phyloP scores from a whole-genome alignment of 2,329 filamentous ascomycete genomes.

The Pochonia chlamydosporia region DNA sequence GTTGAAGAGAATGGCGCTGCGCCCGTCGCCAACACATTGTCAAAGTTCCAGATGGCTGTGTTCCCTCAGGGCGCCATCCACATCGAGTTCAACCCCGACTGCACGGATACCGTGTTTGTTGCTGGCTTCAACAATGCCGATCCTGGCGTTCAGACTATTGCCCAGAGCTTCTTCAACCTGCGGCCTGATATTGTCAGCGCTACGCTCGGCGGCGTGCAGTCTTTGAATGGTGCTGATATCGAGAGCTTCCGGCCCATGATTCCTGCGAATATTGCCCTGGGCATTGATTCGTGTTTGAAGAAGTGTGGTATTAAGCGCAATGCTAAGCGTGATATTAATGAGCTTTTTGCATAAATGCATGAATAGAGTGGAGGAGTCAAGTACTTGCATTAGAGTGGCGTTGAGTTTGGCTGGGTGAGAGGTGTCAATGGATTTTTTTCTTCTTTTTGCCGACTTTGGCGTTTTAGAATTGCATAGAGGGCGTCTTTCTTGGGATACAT shows the following conservation, averaged over 20 bases:
- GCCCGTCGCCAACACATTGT: slow-evolving; percentile 31
- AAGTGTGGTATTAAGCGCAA: slow-evolving; percentile 39
- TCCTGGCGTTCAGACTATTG: slow-evolving; percentile 38
- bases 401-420: too few species aligned
- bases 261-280: slow-evolving; percentile 43
- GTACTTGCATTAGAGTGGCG: too few species aligned
- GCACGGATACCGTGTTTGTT: slow-evolving; percentile 40
- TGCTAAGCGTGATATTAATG: slow-evolving; percentile 22
- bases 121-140: slow-evolving; percentile 41
- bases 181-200: slow-evolving; percentile 30
- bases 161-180: slow-evolving; percentile 41
- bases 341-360: slow-evolving; percentile 10
- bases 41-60: slow-evolving; percentile 37
- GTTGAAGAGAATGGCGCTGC: slow-evolving; percentile 35
- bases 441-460: too few species aligned
- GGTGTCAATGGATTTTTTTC: too few species aligned
- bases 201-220: slow-evolving; percentile 30
- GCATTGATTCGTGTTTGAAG: slow-evolving; percentile 44
- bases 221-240: slow-evolving; percentile 33
- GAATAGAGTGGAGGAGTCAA: too few species aligned
- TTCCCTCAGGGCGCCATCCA: slow-evolving; percentile 46
- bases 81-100: slow-evolving; percentile 46
- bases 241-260: slow-evolving; percentile 33
- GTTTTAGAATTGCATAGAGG: too few species aligned
- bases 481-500: too few species aligned